Base-by-base conservation (phyloP, 2,329 filamentous ascomycete species). In the Fusarium floridanum region DNA sequence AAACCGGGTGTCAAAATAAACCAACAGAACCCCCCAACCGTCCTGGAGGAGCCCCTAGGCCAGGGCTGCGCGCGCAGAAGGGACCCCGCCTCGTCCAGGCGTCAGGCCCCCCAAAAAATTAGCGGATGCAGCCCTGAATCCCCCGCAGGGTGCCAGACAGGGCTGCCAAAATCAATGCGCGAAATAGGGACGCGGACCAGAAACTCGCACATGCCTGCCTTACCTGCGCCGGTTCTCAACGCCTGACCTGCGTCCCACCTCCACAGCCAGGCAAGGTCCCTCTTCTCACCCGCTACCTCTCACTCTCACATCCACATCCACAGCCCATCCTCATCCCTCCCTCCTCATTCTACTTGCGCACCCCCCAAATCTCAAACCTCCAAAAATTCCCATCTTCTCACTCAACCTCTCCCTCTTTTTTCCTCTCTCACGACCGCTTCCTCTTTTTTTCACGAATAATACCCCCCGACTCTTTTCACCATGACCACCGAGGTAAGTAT, bases 401-500 rank as follows among this genome's bases (percentile, higher is more conserved):
- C 67, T 61, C 73, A 76, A 75, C 64, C 66, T 76, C 66, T 74
- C 64, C 64, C 61, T 56, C 64, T 65, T 55, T 55, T 60, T 50
- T 77, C 32, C 67, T 67, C 65, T 66, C 76, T 72, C 62, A 74
- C 59, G 62, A 75, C 68, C 64, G 66, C 63, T 72, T 71, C 63
- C 62, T 77, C 73, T 74, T 63, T 68, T 34, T 66, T 74, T 76
- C 68, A 70, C 70, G 69, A 73, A 69, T 64, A 71, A 75, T 70
- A 72, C 68, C 75, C 62, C 27, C 72, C 71, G 70, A 71, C 67
- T 75, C 69, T 73, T 53, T 73, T 75, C 73, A 79, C 67, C 70
- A 83, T 83, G 81, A 71, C 81, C 67, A 81, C 80, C 72, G 81
- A 83, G 81, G 81, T 83, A 82, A 74, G 73, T 71, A 39, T 55